Conservation (phyloP, 495 filamentous ascomycete genomes). For the Hypoxylon crocopeplum region DNA sequence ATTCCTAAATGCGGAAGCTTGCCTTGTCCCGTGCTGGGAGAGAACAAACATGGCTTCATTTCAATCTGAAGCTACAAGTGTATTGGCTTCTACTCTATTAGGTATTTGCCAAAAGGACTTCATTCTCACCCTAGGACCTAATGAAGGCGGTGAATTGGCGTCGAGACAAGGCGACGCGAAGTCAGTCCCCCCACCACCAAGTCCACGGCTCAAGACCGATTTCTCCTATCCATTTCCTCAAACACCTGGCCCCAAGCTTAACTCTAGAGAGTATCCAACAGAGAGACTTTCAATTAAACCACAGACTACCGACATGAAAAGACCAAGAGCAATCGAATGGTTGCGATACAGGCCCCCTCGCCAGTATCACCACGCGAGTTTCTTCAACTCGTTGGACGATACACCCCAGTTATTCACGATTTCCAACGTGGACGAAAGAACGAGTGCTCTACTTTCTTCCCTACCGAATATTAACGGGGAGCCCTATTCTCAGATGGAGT, state of each 20-base stretch:
- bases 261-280: background rate
- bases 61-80: conserved; percentile 22
- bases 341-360: conserved; percentile 4
- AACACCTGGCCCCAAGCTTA: background rate
- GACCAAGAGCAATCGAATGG: conserved; percentile 9
- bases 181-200: background rate
- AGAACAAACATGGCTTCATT: conserved; percentile 17
- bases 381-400: no score
- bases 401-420: background rate
- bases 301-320: no score
- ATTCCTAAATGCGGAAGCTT: conserved; percentile 21
- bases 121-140: background rate
- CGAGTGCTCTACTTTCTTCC: background rate
- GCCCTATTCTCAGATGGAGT: background rate
- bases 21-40: conserved; percentile 24
- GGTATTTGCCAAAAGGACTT: conserved; percentile 12
- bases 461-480: background rate
- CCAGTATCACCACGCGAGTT: conserved; percentile 13
- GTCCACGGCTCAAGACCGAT: background rate
- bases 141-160: background rate
- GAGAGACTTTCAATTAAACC: no score
- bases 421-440: background rate
- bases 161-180: background rate
- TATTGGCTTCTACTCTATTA: conserved; percentile 18
- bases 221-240: background rate